Percentiles rank a stretch among this genome's conserved stretches.
phyloP scores from a whole-genome alignment of 2,329 filamentous ascomycete genomes.

The Samsoniella hepiali region DNA sequence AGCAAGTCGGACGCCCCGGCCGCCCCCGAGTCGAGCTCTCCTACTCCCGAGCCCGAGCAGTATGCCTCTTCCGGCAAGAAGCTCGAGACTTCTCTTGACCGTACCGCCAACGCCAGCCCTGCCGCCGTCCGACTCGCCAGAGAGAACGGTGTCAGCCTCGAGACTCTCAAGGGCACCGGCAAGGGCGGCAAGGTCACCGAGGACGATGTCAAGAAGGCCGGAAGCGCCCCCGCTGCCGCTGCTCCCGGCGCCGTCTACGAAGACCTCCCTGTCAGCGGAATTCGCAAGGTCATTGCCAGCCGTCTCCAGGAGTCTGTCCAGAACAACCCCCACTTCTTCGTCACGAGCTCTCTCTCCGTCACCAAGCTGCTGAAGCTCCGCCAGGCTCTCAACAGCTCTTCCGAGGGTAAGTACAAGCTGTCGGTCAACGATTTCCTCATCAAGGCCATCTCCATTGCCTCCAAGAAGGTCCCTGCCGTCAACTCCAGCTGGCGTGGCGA shows the following conservation, averaged over 20 bases:
- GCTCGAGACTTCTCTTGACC: slow-evolving; percentile 80
- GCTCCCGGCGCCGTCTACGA: slow-evolving; percentile 67
- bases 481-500: slow-evolving; percentile 95
- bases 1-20: slow-evolving; percentile 60
- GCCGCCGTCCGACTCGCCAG: slow-evolving; percentile 78
- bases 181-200: slow-evolving; percentile 84
- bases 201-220: slow-evolving; percentile 85
- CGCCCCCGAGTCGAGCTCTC: slow-evolving; percentile 47
- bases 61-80: slow-evolving; percentile 70
- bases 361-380: slow-evolving; percentile 95
- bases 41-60: slow-evolving; percentile 60
- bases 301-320: slow-evolving; percentile 84
- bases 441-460: slow-evolving; percentile 88
- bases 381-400: slow-evolving; percentile 81
- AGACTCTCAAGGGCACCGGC: slow-evolving; percentile 80
- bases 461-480: slow-evolving; percentile 88
- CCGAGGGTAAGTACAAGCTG: slow-evolving; percentile 95
- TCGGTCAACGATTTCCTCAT: slow-evolving; percentile 99
- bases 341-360: slow-evolving; percentile 86
- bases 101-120: slow-evolving; percentile 69
- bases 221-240: slow-evolving; percentile 51
- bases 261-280: slow-evolving; percentile 80
- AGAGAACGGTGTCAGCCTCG: slow-evolving; percentile 77
- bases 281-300: slow-evolving; percentile 97
- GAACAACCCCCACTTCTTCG: slow-evolving; percentile 98